Percentiles rank a stretch among this genome's conserved stretches.
Conservation (phyloP, 345 rosid species). For the Euphorbia peplus region DNA sequence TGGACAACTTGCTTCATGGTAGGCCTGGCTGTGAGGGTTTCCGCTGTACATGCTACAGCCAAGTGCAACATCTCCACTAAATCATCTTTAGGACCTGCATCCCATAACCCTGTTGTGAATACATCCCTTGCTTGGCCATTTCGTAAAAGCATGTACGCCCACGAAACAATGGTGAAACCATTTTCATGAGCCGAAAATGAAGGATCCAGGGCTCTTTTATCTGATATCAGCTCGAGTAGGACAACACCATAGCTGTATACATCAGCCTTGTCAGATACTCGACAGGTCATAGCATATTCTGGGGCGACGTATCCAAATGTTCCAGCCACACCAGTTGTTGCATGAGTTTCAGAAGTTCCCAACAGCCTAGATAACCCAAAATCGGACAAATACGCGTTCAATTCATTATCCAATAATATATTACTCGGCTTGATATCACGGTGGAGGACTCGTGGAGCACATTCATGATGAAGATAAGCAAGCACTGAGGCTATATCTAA, state of each 20-base stretch:
- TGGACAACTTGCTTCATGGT: slow-evolving; percentile 34
- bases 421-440: slow-evolving; percentile 42
- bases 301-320: slow-evolving; percentile 38
- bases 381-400: slow-evolving; percentile 37
- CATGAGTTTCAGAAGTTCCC: slow-evolving; percentile 40
- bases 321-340: slow-evolving; percentile 33
- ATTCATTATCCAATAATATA: slow-evolving; percentile 33
- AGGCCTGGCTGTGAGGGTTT: slow-evolving; percentile 32
- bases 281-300: slow-evolving; percentile 37
- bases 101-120: slow-evolving; percentile 34
- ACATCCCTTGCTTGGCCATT: slow-evolving; percentile 32
- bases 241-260: slow-evolving; percentile 43
- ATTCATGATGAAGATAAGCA: slow-evolving; percentile 32
- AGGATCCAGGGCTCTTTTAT: slow-evolving; percentile 36
- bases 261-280: slow-evolving; percentile 36
- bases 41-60: slow-evolving; percentile 27
- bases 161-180: slow-evolving; percentile 38
- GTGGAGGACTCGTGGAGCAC: slow-evolving; percentile 36
- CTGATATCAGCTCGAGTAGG: slow-evolving; percentile 39
- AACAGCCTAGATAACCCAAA: slow-evolving; percentile 37
- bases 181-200: slow-evolving; percentile 34
- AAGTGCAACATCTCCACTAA: slow-evolving; percentile 34
- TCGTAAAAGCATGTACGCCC: slow-evolving; percentile 34
- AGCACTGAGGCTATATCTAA: slow-evolving; percentile 35
- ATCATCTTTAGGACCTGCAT: slow-evolving; percentile 30